phyloP scores from a whole-genome alignment of 2,329 filamentous ascomycete species.

The Alternaria novae-zelandiae region DNA sequence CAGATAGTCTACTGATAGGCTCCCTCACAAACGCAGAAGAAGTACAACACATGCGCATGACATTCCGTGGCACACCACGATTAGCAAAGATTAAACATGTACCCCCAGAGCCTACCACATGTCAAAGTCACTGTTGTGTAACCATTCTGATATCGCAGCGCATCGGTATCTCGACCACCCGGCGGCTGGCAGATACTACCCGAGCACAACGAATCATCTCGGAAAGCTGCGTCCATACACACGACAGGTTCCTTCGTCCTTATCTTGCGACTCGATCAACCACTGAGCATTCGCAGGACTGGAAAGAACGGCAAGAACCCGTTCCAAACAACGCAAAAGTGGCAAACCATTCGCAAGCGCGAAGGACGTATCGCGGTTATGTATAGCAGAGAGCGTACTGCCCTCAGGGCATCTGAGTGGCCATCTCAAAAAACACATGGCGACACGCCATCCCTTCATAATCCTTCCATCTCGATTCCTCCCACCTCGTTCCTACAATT shows the following conservation, averaged over 20 bases:
- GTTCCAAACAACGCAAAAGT: neutral
- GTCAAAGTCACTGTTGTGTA: neutral
- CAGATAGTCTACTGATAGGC: neutral
- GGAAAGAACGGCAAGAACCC: neutral
- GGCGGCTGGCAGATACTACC: slow-evolving; percentile 4
- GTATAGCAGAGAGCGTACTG: neutral
- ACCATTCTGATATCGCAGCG: neutral
- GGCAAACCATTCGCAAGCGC: neutral
- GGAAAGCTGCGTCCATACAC: neutral
- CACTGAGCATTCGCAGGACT: too few species aligned
- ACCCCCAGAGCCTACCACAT: neutral
- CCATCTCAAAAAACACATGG: neutral
- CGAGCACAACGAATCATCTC: neutral
- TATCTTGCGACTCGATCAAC: neutral
- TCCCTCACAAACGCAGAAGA: neutral
- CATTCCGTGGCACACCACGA: neutral
- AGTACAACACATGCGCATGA: neutral
- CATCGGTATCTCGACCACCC: neutral
- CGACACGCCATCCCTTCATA: neutral
- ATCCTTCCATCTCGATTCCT: neutral
- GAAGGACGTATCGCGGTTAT: neutral
- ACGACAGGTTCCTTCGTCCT: neutral
- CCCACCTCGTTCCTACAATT: too few species aligned
- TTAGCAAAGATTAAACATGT: neutral
- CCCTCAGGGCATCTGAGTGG: neutral